Evolutionary conservation across 2,329 filamentous ascomycete species (phyloP).

Genomic region (Xylaria sp.): DNA sequence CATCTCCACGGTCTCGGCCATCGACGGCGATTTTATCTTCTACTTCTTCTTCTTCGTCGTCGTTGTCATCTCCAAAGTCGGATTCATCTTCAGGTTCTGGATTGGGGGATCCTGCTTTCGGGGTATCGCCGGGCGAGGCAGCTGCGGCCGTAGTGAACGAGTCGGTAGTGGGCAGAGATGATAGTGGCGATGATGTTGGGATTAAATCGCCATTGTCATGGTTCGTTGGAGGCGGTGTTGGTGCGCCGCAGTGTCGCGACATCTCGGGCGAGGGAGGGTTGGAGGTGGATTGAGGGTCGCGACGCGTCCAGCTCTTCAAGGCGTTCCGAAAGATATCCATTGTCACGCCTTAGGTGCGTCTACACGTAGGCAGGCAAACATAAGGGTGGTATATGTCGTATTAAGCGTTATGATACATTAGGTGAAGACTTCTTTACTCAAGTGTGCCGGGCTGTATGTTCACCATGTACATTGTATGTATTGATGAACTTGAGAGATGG

Average conservation of each 20-base stretch:
- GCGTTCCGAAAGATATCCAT: conserved; percentile 23
- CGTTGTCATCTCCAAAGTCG: too few species aligned
- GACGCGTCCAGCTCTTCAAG: conserved; percentile 21
- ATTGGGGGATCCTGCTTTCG: neutral
- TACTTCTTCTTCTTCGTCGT: neutral
- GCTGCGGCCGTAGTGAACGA: conserved; percentile 7
- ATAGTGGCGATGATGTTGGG: conserved; percentile 21
- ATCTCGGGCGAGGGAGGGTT: conserved; percentile 9
- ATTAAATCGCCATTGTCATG: neutral
- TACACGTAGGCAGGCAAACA: too few species aligned
- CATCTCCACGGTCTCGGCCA: neutral
- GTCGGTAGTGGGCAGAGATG: conserved; percentile 11
- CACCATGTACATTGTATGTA: too few species aligned
- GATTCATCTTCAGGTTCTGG: neutral
- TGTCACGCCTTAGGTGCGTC: neutral
- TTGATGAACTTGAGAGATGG: too few species aligned
- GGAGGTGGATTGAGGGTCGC: conserved; percentile 9
- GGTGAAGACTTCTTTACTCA: too few species aligned
- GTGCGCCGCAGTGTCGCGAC: conserved; percentile 7
- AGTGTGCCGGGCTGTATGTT: too few species aligned
- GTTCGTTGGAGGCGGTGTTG: neutral
- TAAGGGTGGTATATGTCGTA: too few species aligned
- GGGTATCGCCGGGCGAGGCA: neutral
- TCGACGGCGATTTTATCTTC: neutral
- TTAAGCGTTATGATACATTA: too few species aligned